A percentile compares a stretch with the other conserved stretches of the same genome.
Evolutionary conservation across 148 eudicot species (phyloP).

Genomic region (Persicaria maculosa): DNA sequence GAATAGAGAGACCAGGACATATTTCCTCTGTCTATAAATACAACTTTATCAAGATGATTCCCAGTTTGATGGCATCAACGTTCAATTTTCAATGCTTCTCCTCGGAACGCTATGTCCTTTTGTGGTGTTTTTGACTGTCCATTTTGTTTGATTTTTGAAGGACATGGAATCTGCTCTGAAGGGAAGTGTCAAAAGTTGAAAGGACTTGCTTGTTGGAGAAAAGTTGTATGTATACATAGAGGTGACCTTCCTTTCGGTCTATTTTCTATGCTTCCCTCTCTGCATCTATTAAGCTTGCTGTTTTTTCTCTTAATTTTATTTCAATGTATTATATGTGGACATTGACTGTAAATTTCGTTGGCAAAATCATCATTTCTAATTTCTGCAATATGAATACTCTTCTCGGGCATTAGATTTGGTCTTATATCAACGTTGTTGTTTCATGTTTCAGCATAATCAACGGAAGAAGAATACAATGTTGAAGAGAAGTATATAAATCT

Average conservation of each 20-base stretch:
- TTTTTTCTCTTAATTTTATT: background rate
- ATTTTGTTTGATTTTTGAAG: conserved; percentile 23
- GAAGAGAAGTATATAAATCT: too few relatives aligned
- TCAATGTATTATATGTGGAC: background rate
- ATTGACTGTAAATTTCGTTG: too few relatives aligned
- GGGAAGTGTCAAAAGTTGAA: conserved; percentile 51
- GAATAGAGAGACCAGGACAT: too few relatives aligned
- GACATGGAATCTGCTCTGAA: conserved; percentile 93
- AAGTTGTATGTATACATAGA: conserved; percentile 79
- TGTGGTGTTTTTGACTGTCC: background rate
- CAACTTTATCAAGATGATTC: conserved; percentile 50
- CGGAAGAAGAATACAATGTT: too few relatives aligned
- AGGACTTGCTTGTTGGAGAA: conserved; percentile 70
- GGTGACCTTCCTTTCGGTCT: conserved; percentile 32
- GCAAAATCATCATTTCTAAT: too few relatives aligned
- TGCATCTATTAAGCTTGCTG: too few relatives aligned
- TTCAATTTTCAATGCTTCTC: conserved; percentile 17
- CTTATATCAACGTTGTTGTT: too few relatives aligned
- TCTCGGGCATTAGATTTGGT: too few relatives aligned
- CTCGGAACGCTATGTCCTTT: background rate
- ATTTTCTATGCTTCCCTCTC: background rate
- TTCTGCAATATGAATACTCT: too few relatives aligned
- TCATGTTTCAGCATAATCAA: too few relatives aligned
- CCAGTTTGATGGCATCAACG: conserved; percentile 50
- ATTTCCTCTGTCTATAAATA: too few relatives aligned